A percentile compares a stretch with the other conserved stretches of the same genome.
Evolutionary conservation across 225 moss, liverwort and hornwort genomes (phyloP).

Genomic region (Climacium dendroides): DNA sequence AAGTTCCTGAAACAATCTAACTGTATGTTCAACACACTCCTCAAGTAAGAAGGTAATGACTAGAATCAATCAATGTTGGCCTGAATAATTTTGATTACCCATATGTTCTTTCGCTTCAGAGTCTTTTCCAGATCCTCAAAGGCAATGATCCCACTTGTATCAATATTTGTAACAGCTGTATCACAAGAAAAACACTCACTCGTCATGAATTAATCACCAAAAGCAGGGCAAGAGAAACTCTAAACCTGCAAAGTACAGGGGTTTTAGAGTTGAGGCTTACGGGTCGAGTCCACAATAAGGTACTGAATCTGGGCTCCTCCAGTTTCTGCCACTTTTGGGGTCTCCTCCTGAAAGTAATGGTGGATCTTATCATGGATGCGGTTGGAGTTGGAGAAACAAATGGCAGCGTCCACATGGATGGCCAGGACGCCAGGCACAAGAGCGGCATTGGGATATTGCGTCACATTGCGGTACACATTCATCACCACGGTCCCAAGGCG

Average conservation of each 20-base stretch:
- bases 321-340: not conserved
- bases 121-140: constrained; percentile 34
- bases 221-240: not conserved
- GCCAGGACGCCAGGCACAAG: not conserved
- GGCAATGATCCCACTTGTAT: constrained; percentile 44
- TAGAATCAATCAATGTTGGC: not conserved
- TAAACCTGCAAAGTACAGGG: not conserved
- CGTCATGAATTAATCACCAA: not conserved
- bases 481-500: constrained; percentile 45
- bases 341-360: constrained; percentile 30
- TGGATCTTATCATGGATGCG: constrained; percentile 31
- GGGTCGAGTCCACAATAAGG: constrained; percentile 23
- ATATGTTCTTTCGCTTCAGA: constrained; percentile 40
- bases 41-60: not conserved
- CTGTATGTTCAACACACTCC: not conserved
- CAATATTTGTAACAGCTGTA: constrained; percentile 60
- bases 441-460: not conserved
- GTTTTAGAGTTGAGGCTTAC: not conserved
- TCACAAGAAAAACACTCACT: not conserved
- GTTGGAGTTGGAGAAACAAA: not conserved
- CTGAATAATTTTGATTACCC: constrained; percentile 14
- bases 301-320: constrained; percentile 13
- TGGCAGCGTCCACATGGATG: not conserved
- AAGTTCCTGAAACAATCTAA: not conserved
- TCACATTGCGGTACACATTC: not conserved